These are phyloP conservation scores for Fusarium longipes DNA, from an alignment of 2,329 filamentous ascomycete genomes.

Conservation along the genomic window DNA sequence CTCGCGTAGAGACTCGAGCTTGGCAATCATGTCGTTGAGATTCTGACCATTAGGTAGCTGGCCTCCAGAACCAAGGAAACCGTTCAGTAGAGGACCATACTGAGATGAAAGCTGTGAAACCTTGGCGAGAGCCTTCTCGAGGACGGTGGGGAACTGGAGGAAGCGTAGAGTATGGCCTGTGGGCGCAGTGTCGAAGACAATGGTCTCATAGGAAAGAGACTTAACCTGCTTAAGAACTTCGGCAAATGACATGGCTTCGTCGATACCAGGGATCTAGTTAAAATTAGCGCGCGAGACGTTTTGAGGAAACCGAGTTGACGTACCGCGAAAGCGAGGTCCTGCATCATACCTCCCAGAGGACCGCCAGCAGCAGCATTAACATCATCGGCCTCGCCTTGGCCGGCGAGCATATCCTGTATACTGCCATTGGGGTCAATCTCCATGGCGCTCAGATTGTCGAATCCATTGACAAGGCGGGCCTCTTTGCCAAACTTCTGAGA, in stretches of 20 bases:
- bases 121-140: slow-evolving; percentile 98
- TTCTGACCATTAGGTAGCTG: slow-evolving; percentile 90
- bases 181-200: slow-evolving; percentile 98
- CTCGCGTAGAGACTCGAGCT: slow-evolving; percentile 91
- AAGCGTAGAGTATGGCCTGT: slow-evolving; percentile 98
- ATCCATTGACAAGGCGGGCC: slow-evolving; percentile 90
- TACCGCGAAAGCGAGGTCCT: slow-evolving; percentile 95
- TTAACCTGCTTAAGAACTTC: slow-evolving; percentile 99
- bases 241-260: slow-evolving; percentile 99
- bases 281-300: neutral
- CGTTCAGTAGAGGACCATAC: slow-evolving; percentile 95
- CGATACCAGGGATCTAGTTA: slow-evolving; percentile 90
- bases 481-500: slow-evolving; percentile 99
- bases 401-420: slow-evolving; percentile 92
- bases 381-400: slow-evolving; percentile 75
- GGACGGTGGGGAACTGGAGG: slow-evolving; percentile 96
- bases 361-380: slow-evolving; percentile 75
- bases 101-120: slow-evolving; percentile 92
- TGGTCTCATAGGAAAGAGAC: slow-evolving; percentile 97
- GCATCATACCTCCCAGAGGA: slow-evolving; percentile 92
- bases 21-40: slow-evolving; percentile 90
- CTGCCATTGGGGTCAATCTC: slow-evolving; percentile 99
- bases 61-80: slow-evolving; percentile 82
- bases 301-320: slow-evolving; percentile 47
- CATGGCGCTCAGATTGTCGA: slow-evolving; percentile 95